Evolutionary conservation across 371 early-diverging fungal genomes (phyloP).

Genomic region (Paraphysoderma sedebokerense): DNA sequence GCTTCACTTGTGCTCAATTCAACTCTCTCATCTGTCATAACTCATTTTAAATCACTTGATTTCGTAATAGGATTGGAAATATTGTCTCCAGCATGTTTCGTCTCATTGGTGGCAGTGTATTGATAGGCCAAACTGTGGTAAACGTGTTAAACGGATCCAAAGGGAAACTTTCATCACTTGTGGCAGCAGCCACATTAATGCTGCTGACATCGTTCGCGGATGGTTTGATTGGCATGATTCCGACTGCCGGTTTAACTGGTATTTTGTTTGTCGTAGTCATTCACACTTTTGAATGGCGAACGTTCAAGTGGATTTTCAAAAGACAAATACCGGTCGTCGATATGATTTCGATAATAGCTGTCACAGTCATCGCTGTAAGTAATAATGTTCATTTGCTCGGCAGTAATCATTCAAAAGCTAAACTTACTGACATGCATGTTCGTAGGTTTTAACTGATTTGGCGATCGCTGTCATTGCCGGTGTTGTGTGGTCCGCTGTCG

Average conservation of each 20-base stretch:
- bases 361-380: slow-evolving; percentile 4
- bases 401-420: too few relatives aligned
- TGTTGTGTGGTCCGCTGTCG: slow-evolving; percentile 3
- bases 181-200: neutral
- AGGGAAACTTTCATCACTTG: neutral
- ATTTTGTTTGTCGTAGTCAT: slow-evolving; percentile 5
- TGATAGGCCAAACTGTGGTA: slow-evolving; percentile 5
- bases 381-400: too few relatives aligned
- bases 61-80: slow-evolving; percentile 3
- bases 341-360: slow-evolving; percentile 1
- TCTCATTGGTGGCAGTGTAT: slow-evolving; percentile 2
- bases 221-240: neutral
- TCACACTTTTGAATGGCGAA: slow-evolving; percentile 6
- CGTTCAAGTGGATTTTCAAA: neutral
- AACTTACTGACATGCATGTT: too few relatives aligned
- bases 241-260: slow-evolving; percentile 4
- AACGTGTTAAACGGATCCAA: slow-evolving; percentile 2
- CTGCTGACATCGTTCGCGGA: slow-evolving; percentile 1
- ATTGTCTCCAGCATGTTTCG: slow-evolving; percentile 2
- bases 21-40: too few relatives aligned
- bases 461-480: slow-evolving; percentile 3
- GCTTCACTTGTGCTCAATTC: too few relatives aligned
- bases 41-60: too few relatives aligned
- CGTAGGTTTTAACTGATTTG: neutral
- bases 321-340: neutral